A percentile compares a stretch with the other conserved stretches of the same genome.
Evolutionary conservation across 768 basidiomycete species (phyloP).

Genomic region (Pholiota molesta): DNA sequence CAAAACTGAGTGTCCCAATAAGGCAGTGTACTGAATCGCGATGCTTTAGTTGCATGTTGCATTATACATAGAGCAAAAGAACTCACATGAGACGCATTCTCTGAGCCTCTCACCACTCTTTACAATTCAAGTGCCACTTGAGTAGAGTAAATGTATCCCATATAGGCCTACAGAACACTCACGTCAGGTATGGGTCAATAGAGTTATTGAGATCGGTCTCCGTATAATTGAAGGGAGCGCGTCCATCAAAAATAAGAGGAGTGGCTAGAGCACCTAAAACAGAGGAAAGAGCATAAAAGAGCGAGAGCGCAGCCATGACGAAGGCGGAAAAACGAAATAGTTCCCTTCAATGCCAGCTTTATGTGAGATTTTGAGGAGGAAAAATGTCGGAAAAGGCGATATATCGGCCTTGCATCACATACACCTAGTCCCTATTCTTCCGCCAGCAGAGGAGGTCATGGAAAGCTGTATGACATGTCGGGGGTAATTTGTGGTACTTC

Average conservation of each 20-base stretch:
- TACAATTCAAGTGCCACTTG: background rate
- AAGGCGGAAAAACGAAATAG: background rate
- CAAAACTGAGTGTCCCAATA: conserved; percentile 38
- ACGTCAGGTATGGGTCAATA: conserved; percentile 59
- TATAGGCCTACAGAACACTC: conserved; percentile 22
- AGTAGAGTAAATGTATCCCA: background rate
- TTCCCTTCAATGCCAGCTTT: background rate
- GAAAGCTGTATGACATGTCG: background rate
- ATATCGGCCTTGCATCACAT: conserved; percentile 8
- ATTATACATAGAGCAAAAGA: background rate
- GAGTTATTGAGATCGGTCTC: conserved; percentile 47
- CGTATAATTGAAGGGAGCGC: conserved; percentile 48
- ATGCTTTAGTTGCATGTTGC: background rate
- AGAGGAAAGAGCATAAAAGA: conserved; percentile 3
- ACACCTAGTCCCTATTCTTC: background rate
- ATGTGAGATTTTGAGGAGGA: conserved; percentile 7
- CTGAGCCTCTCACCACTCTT: conserved; percentile 58
- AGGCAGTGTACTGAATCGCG: conserved; percentile 41
- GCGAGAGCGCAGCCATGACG: conserved; percentile 10
- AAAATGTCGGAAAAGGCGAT: conserved; percentile 13
- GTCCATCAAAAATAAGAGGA: conserved; percentile 54
- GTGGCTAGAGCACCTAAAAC: conserved; percentile 9
- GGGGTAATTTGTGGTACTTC: background rate
- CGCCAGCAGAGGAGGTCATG: background rate
- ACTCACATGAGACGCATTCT: conserved; percentile 53